Evolutionary conservation across 805 yeast species (phyloP), one percentile per base, ranked within the genome.

Genomic region (Cyberlindnera misumaiensis): DNA sequence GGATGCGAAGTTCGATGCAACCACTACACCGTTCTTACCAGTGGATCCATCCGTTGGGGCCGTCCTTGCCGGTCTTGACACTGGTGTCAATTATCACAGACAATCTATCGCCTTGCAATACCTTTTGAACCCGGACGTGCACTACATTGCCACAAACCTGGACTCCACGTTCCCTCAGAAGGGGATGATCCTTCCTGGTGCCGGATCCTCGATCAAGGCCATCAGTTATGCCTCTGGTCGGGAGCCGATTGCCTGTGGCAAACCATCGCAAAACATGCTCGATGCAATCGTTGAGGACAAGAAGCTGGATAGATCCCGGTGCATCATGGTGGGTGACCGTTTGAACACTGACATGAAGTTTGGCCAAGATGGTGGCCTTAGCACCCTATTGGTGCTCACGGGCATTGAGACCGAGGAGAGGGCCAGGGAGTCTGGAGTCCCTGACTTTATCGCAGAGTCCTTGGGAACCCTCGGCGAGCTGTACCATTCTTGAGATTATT

Each of bases 311-410:
- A 74, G 77, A 37, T 47, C 63, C 4, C 70, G 75, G 41, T 80
- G 95, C 11, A 72, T 90, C 47, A 93, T 93, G 97, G 76, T 93
- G 41, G 98, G 98, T 15, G 98, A 93, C 58, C 72, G 98, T 48
- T 68, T 93, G 42, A 90, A 93, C 59, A 93, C 98, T 0, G 98
- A 93, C 54, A 90, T 93, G 80, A 75, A 73, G 55, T 93, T 93
- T 60, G 98, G 97, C 32, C 69, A 75, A 40, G 80, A 79, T 42
- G 95, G 96, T 38, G 93, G 93, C 1, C 69, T 93, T 81, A 39
- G 81, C 38, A 89, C 97, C 2, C 61, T 93, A 41, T 67, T 93
- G 49, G 98, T 93, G 3, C 71, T 93, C 39, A 83, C 94, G 2
- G 98, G 98, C 32, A 88, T 93, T 44, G 96, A 89, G 55, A 77